Conservation (phyloP, 2,329 filamentous ascomycete genomes). For the Stachybotrys echinatus region DNA sequence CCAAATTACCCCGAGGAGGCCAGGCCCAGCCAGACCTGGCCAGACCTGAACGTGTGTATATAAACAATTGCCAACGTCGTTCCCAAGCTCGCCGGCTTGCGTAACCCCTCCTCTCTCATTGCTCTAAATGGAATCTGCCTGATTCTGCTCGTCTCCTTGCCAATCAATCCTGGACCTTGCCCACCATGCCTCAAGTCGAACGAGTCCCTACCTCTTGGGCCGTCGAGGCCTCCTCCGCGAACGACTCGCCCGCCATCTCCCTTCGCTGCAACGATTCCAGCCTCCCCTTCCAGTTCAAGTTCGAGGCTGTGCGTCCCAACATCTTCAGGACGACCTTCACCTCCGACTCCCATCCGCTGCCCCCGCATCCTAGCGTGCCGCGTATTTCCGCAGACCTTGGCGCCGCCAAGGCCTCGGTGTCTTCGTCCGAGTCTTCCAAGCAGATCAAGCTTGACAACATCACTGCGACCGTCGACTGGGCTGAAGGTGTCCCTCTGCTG, state of each 20-base stretch:
- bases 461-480: slow-evolving; percentile 54
- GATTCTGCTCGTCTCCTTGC: no score
- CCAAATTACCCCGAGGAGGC: no score
- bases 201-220: slow-evolving; percentile 20
- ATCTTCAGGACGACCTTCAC: slow-evolving; percentile 65
- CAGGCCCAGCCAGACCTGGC: no score
- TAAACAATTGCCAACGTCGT: no score
- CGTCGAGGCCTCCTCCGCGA: slow-evolving; percentile 16
- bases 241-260: slow-evolving; percentile 10
- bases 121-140: no score
- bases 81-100: no score
- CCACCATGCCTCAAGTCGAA: slow-evolving; percentile 22
- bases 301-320: slow-evolving; percentile 56
- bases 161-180: no score
- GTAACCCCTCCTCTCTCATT: no score
- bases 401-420: slow-evolving; percentile 20
- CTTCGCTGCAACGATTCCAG: slow-evolving; percentile 15
- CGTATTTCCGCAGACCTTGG: slow-evolving; percentile 31
- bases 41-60: no score
- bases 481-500: slow-evolving; percentile 46
- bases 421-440: slow-evolving; percentile 19
- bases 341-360: slow-evolving; percentile 54
- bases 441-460: slow-evolving; percentile 42
- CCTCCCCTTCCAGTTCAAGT: slow-evolving; percentile 50
- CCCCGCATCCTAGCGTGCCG: slow-evolving; percentile 57